Percentiles rank a stretch among this genome's conserved stretches.
Conservation (phyloP, 441 rosid species). For the California macrophylla region DNA sequence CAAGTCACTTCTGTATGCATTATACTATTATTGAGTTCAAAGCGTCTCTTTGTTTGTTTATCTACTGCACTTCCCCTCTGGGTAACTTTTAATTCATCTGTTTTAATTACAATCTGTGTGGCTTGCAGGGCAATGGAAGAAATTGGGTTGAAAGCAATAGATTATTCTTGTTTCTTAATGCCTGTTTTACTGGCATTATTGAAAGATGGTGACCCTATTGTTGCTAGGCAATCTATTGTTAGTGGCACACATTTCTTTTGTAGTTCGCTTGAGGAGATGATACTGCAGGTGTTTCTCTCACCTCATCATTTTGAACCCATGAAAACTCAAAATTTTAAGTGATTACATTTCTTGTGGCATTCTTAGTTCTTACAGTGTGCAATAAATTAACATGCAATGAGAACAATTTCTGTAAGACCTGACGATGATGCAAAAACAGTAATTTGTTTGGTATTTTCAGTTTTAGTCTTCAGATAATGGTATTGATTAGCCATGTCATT, state of each 20-base stretch:
- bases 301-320: not conserved
- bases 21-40: not conserved
- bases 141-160: conserved; percentile 58
- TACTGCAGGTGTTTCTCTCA: conserved; percentile 56
- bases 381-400: not conserved
- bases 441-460: not conserved
- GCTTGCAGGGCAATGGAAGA: conserved; percentile 74
- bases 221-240: conserved; percentile 63
- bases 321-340: not conserved
- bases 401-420: not conserved
- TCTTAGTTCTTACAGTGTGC: not conserved
- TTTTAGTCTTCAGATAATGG: not conserved
- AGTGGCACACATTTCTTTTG: conserved; percentile 58
- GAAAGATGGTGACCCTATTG: conserved; percentile 50
- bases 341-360: not conserved
- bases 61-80: not conserved
- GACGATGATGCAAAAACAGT: not conserved
- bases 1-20: not conserved
- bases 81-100: conserved; percentile 1
- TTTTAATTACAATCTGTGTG: conserved; percentile 17
- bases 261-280: conserved; percentile 63
- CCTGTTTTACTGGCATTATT: conserved; percentile 53
- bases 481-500: not conserved
- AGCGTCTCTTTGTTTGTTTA: not conserved
- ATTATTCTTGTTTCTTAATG: conserved; percentile 43